A percentile compares a stretch with the other conserved stretches of the same genome.
Evolutionary conservation across 2,329 filamentous ascomycete species (phyloP).

Genomic region (Lithohypha guttulata): DNA sequence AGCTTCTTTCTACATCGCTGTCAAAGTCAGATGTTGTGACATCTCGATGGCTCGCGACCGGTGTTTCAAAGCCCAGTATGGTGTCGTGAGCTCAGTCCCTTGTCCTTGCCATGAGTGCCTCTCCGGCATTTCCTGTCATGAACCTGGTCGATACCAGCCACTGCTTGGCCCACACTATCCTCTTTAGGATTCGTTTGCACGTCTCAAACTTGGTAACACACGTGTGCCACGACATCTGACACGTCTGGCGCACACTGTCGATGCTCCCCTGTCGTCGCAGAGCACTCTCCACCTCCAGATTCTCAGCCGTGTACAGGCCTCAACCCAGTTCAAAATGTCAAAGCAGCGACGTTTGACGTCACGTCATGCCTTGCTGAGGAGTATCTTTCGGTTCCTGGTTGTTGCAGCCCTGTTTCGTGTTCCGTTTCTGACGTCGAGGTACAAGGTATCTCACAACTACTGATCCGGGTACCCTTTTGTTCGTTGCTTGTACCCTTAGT

Average conservation of each 20-base stretch:
- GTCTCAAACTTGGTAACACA: too few species aligned
- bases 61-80: too few species aligned
- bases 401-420: slow-evolving; percentile 8
- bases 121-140: background rate
- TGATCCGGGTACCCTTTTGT: background rate
- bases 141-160: slow-evolving; percentile 6
- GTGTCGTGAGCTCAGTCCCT: too few species aligned
- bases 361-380: slow-evolving; percentile 11
- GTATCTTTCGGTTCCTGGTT: slow-evolving; percentile 4
- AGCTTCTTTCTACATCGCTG: too few species aligned
- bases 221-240: background rate
- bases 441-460: slow-evolving; percentile 4
- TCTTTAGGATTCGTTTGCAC: too few species aligned
- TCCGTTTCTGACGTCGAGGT: slow-evolving; percentile 18
- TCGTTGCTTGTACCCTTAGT: slow-evolving; percentile 4
- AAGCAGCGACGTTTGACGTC: slow-evolving; percentile 20
- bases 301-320: too few species aligned
- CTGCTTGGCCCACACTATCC: too few species aligned
- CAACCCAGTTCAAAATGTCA: slow-evolving; percentile 5
- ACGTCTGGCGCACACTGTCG: background rate
- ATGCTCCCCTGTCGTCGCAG: background rate
- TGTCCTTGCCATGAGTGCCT: too few species aligned
- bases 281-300: too few species aligned
- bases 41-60: too few species aligned
- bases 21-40: too few species aligned